Base-by-base conservation (phyloP, 176 grass and related monocot species). In the Saccharum officinarum region DNA sequence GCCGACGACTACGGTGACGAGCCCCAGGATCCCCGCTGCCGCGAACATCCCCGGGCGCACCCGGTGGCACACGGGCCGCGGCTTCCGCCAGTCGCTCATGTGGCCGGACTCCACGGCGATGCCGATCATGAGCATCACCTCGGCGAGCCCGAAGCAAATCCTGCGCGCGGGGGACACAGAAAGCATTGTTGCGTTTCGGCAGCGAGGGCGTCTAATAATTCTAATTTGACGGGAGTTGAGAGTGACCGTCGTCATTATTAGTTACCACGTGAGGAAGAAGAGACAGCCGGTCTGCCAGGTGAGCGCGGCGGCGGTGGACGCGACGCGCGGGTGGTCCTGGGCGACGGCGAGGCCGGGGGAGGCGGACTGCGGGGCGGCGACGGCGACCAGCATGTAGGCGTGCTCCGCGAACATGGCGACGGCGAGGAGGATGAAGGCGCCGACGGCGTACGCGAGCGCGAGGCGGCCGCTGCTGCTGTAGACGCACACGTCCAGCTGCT, bases 341-440 rank as follows among this genome's bases (percentile, higher is more conserved):
- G 78, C 69, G 78, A 87, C 76, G 40, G 91, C 79, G 80, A 87
- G 83, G 18, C 86, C 84, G 0, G 38, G 18, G 14, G 89, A 61
- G 0, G 83, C 8, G 0, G 86, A 68, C 8, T 68, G 77, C 22
- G 94, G 90, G 1, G 64, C 36, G 1, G 93, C 73, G 10, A 96
- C 90, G 61, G 92, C 97, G 18, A 99, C 84, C 41, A 99, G 80
- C 97, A 99, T 92, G 90, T 96, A 94, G 2, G 88, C 94, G 81
- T 94, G 92, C 85, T 96, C 97, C 2, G 90, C 92, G 81, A 99
- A 89, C 94, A 99, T 92, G 70, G 97, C 97, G 70, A 96, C 82
- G 10, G 94, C 92, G 69, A 96, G 87, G 49, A 99, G 82, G 75
- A 99, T n/a, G 88, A 96, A 99, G 0, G 97, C 93, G 34, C 74